Evolutionary conservation across 2,329 filamentous ascomycete genomes (phyloP), one percentile per base, ranked within the genome.

Genomic region (Aureobasidium namibiae): DNA sequence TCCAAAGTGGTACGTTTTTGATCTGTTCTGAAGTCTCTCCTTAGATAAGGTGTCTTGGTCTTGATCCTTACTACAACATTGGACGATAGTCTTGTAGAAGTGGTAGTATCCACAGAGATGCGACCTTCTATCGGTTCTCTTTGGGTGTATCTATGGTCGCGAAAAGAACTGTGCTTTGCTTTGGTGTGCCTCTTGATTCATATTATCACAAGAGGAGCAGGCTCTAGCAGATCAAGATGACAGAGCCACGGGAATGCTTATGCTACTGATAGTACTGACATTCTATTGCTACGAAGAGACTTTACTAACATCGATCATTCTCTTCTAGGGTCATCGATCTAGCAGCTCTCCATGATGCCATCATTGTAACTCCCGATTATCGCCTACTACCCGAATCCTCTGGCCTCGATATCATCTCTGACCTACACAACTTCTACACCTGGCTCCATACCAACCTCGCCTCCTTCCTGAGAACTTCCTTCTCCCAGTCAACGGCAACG

Each of bases 331-430:
- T 36, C 14, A 36, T 56, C 39, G 52, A 56, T 3, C 18, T 56
- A 8, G 52, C 52, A 34, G 39, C 52, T 13, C n/a, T 34, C 18
- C 52, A 56, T 41, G 13, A 11, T 21, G 76, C 79, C n/a, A 74
- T 82, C 46, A 68, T 77, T 34, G 64, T 82, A 4, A 67, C 73
- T 1, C 75, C 78, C 0, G 76, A 80, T 65, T 79, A 82, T 68
- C 78, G 79, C 8, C 74, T 82, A 3, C 62, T 79, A 14, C 79
- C 80, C 18, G 78, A 81, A 60, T 69, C 75, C 56, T 75, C 59
- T 23, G 76, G 76, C 41, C 53, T 68, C 1, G 76, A 81, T 14
- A 77, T 80, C 61, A 68, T 80, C 23, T 65, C 72, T 6, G 80
- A 82, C 64, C 61, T 81, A 0, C 59, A 67, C 11, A 75, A 78